phyloP scores from a whole-genome alignment of 129 eudicot genomes.

The Arctium minus region DNA sequence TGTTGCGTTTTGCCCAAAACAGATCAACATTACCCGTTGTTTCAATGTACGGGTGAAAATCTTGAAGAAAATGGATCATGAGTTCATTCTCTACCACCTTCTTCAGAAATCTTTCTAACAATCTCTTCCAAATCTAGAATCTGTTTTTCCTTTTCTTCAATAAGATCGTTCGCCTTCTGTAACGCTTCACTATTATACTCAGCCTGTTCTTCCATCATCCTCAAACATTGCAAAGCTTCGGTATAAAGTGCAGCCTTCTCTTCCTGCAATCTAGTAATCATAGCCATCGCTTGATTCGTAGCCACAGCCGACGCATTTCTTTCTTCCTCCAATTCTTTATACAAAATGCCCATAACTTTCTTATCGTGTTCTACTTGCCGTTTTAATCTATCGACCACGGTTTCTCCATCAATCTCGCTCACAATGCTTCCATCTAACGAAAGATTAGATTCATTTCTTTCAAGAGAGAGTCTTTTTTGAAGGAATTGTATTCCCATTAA shows the following conservation, averaged over 20 bases:
- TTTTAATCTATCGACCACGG: slow-evolving; percentile 55
- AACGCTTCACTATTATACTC: slow-evolving; percentile 84
- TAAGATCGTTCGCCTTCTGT: slow-evolving; percentile 67
- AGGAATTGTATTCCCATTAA: slow-evolving; percentile 52
- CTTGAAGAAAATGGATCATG: not conserved
- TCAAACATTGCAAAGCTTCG: slow-evolving; percentile 82
- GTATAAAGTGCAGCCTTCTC: slow-evolving; percentile 87
- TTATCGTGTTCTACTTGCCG: slow-evolving; percentile 91
- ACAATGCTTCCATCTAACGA: slow-evolving; percentile 80
- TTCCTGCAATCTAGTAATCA: slow-evolving; percentile 96
- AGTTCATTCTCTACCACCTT: slow-evolving; percentile 13
- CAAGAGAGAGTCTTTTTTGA: slow-evolving; percentile 76
- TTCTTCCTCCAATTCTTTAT: slow-evolving; percentile 92
- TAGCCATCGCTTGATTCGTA: slow-evolving; percentile 94
- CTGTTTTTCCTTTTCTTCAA: slow-evolving; percentile 71
- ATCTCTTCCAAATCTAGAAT: slow-evolving; percentile 57
- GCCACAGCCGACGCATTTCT: slow-evolving; percentile 94
- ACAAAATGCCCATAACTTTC: slow-evolving; percentile 54
- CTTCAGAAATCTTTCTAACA: slow-evolving; percentile 35
- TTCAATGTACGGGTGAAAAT: not conserved
- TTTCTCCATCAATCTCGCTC: slow-evolving; percentile 89
- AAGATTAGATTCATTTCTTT: slow-evolving; percentile 75
- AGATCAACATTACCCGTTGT: not conserved
- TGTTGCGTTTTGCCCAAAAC: not conserved
- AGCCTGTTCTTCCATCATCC: slow-evolving; percentile 99